Conservation (phyloP, 2,329 filamentous ascomycete species). For the Pleoardoris graminearum region DNA sequence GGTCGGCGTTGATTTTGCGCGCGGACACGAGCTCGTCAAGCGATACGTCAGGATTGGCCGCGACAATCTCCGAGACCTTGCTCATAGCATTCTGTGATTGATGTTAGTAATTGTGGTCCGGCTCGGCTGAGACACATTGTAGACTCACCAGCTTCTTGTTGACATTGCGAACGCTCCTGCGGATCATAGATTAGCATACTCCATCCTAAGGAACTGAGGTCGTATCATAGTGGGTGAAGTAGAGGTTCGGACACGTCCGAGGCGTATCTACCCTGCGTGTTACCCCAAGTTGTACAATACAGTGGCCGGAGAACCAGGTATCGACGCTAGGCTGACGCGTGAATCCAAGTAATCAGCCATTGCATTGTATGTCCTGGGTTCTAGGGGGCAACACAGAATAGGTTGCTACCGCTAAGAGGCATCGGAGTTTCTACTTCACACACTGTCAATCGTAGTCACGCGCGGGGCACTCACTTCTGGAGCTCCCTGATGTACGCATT, state of each 20-base stretch:
- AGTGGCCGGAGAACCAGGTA: no score
- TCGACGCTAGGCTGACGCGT: no score
- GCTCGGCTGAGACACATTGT: conserved; percentile 2
- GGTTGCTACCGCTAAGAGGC: no score
- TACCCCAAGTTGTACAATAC: no score
- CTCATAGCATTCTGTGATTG: conserved; percentile 64
- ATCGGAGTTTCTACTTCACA: no score
- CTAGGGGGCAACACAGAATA: no score
- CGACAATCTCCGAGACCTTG: conserved; percentile 71
- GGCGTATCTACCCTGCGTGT: no score
- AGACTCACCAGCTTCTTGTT: conserved; percentile 88
- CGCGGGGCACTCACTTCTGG: conserved; percentile 71
- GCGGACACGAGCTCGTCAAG: conserved; percentile 72
- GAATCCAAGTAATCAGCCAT: no score
- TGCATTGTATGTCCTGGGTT: no score
- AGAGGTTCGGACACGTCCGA: not conserved
- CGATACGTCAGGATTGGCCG: conserved; percentile 69
- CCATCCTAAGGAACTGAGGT: conserved; percentile 5
- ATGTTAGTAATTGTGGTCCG: conserved; percentile 25
- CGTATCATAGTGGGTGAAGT: not conserved
- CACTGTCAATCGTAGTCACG: no score
- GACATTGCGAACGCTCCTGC: conserved; percentile 84
- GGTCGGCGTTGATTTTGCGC: conserved; percentile 78
- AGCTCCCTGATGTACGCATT: conserved; percentile 84
- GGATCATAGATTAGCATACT: conserved; percentile 19